Conservation (phyloP, 768 basidiomycete genomes). For the Filobasidium wieringae region DNA sequence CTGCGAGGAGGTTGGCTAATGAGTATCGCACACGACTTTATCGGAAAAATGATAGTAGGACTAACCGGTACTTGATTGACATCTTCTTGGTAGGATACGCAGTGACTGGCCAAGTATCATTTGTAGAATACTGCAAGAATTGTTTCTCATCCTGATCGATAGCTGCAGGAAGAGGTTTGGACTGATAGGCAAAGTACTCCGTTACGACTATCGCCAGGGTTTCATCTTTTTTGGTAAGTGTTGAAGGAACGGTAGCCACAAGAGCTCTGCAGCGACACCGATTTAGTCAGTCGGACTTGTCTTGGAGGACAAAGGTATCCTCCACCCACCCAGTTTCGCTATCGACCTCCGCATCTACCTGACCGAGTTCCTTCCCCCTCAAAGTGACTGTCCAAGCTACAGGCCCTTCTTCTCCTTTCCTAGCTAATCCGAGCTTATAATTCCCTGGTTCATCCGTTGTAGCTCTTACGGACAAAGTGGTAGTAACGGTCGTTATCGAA, state of each 20-base stretch:
- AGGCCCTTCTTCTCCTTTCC: conserved; percentile 22
- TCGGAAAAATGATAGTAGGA: conserved; percentile 8
- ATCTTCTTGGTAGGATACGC: conserved; percentile 71
- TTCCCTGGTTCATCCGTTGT: conserved; percentile 49
- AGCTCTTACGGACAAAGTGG: conserved; percentile 72
- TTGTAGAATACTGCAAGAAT: conserved; percentile 61
- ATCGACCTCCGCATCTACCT: background rate
- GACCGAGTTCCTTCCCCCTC: conserved; percentile 24
- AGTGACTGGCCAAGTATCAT: conserved; percentile 63
- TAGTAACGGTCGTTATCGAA: conserved; percentile 72
- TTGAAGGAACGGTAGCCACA: conserved; percentile 8
- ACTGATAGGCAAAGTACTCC: conserved; percentile 62
- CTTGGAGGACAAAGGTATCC: conserved; percentile 8
- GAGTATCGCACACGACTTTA: background rate
- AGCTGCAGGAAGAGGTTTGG: conserved; percentile 59
- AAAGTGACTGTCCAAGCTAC: conserved; percentile 36
- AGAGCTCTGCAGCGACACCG: background rate
- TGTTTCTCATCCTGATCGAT: conserved; percentile 68
- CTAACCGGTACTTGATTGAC: conserved; percentile 75
- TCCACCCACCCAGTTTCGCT: conserved; percentile 4
- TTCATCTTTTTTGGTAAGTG: conserved; percentile 19
- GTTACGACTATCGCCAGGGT: background rate
- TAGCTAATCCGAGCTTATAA: conserved; percentile 29
- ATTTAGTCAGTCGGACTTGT: conserved; percentile 7
- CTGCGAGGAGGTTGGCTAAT: background rate